Evolutionary conservation across 2,329 filamentous ascomycete genomes (phyloP).

Genomic region (Verticillium tricorpus): DNA sequence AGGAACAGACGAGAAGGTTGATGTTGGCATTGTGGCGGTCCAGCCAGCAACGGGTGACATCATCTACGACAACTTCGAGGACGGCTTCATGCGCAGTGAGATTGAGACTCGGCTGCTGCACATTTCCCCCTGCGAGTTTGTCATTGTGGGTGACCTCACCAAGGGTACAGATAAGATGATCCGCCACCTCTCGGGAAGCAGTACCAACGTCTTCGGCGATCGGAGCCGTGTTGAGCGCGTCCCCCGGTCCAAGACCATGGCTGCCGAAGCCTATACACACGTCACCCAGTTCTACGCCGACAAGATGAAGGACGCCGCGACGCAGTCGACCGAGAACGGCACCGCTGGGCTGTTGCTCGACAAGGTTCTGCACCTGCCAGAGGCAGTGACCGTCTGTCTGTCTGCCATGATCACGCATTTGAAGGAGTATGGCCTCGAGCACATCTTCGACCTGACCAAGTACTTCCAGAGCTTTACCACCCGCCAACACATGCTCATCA

Average conservation of each 20-base stretch:
- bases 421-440: constrained; percentile 85
- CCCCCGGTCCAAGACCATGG: constrained; percentile 72
- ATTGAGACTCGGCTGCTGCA: constrained; percentile 94
- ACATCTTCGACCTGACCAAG: constrained; percentile 93
- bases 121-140: constrained; percentile 91
- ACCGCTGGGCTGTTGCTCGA: constrained; percentile 67
- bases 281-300: constrained; percentile 90
- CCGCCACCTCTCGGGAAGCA: constrained; percentile 82
- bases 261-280: constrained; percentile 79
- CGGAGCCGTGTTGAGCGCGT: constrained; percentile 80
- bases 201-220: constrained; percentile 88
- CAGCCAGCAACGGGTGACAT: constrained; percentile 95
- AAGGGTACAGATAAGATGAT: constrained; percentile 90
- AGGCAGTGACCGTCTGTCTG: constrained; percentile 83
- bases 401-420: constrained; percentile 96
- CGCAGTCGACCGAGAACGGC: constrained; percentile 36
- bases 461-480: constrained; percentile 97
- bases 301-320: constrained; percentile 57
- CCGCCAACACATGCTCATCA: constrained; percentile 90
- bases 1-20: constrained; percentile 88
- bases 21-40: constrained; percentile 87
- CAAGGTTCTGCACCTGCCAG: constrained; percentile 79
- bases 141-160: constrained; percentile 87
- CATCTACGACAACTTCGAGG: constrained; percentile 92
- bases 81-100: constrained; percentile 95